Evolutionary conservation across 371 early-diverging fungal species (phyloP).

Genomic region (Lichtheimia hyalospora): DNA sequence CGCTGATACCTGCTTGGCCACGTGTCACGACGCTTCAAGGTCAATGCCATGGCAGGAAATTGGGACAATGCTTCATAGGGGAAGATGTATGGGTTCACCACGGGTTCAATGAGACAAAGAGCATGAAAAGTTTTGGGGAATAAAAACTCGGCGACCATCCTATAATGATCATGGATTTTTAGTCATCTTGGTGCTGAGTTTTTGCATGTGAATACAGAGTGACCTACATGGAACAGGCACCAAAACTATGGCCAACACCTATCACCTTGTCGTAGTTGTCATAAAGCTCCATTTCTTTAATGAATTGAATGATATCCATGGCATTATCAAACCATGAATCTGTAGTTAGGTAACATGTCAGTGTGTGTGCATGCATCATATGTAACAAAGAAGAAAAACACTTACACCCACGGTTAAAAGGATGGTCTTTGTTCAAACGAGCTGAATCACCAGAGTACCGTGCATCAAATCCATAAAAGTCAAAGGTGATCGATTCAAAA

Average conservation of each 20-base stretch:
- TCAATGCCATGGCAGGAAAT: not conserved
- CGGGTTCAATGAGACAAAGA: constrained; percentile 34
- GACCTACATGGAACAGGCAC: constrained; percentile 17
- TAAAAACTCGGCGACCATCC: constrained; percentile 28
- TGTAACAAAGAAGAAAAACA: not conserved
- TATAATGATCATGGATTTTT: constrained; percentile 1
- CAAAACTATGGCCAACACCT: constrained; percentile 43
- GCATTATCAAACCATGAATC: constrained; percentile 38
- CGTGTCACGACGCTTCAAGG: constrained; percentile 8
- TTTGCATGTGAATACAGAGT: not conserved
- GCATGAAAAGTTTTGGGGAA: constrained; percentile 35
- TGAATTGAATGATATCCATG: constrained; percentile 31
- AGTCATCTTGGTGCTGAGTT: not conserved
- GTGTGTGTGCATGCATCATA: not conserved
- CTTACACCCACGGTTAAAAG: not conserved
- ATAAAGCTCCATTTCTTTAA: constrained; percentile 25
- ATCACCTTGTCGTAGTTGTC: constrained; percentile 25
- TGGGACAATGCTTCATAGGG: constrained; percentile 8
- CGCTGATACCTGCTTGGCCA: constrained; percentile 17
- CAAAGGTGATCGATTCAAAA: constrained; percentile 21
- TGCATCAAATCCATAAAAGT: constrained; percentile 37
- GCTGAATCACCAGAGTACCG: constrained; percentile 48
- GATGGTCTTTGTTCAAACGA: constrained; percentile 23
- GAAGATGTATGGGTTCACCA: constrained; percentile 9
- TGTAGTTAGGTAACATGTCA: constrained; percentile 2